Base-by-base conservation (phyloP, 805 yeast species). In the Candida chilensis region DNA sequence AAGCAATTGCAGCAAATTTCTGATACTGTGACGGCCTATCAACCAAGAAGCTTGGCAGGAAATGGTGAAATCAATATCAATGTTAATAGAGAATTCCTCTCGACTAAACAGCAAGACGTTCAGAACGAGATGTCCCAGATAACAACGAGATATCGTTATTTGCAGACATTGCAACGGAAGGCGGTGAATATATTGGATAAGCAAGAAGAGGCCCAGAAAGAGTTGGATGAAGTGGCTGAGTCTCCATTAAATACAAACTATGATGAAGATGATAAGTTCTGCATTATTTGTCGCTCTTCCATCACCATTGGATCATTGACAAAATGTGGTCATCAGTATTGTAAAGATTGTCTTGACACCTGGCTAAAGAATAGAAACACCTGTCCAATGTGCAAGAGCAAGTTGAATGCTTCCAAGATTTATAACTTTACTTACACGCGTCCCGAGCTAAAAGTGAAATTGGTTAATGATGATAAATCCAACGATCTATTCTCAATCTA, bases 271-370 rank as follows among this genome's bases (percentile, higher is more conserved):
- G 71, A 63, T 7, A 48, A 65, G 32, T 52, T 67, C 13, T 92
- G 98, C 52, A 69, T 78, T 19, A 88, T 92, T 36, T 92, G 98
- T 49, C 72, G 81, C 14, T 67, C 76, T 4, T 48, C 70, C 2
- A 84, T 87, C 29, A 60, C 71, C 3, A 62, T 75, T 24, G 98
- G 98, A 0, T 69, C 92, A 0, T 59, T 92, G 33, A 80, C 95
- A 0, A 75, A 75, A 7, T 92, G 98, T 64, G 97, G 97, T 0
- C 98, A 92, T 53, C 77, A 76, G 41, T 92, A 81, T 47, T 92
- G 98, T 49, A 71, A 74, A 34, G 82, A 72, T 1, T 92, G 98
- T 50, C 60, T 92, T 21, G 65, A 57, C 13, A 75, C 65, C 32
- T 92, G 98, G 98, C 47, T 81, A 31, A 54, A 52, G 14, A 60